Conservation (phyloP, 2,329 filamentous ascomycete genomes). For the Xylariaceae sp. region DNA sequence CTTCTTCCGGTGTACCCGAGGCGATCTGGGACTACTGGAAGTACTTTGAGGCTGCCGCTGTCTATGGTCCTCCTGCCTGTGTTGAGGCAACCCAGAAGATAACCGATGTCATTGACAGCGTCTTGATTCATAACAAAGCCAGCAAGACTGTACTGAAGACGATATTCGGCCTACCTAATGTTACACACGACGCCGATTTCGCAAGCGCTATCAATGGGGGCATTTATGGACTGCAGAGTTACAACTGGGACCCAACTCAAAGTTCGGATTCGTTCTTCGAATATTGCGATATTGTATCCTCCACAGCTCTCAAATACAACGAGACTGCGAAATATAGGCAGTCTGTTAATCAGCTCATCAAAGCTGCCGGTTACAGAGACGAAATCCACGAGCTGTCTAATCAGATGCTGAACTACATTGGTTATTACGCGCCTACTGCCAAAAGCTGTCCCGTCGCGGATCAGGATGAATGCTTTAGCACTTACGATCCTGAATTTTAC, state of each 20-base stretch:
- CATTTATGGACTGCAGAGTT: constrained; percentile 42
- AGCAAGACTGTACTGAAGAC: constrained; percentile 41
- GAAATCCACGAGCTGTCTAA: constrained; percentile 37
- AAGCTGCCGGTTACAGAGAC: constrained; percentile 37
- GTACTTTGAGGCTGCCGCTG: constrained; percentile 49
- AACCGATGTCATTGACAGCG: constrained; percentile 48
- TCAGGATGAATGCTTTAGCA: constrained; percentile 38
- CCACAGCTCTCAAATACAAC: constrained; percentile 38
- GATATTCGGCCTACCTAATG: constrained; percentile 43
- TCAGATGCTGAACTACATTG: constrained; percentile 51
- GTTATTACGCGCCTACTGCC: constrained; percentile 35
- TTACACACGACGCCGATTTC: constrained; percentile 47
- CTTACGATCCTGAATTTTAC: constrained; percentile 33
- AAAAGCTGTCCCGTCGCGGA: constrained; percentile 13
- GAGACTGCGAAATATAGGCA: constrained; percentile 34
- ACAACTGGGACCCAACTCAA: constrained; percentile 51
- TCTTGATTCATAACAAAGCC: constrained; percentile 40
- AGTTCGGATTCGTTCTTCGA: constrained; percentile 39
- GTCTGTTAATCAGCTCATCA: constrained; percentile 38
- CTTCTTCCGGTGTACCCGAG: constrained; percentile 73
- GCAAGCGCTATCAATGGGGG: constrained; percentile 39
- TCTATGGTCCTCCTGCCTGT: constrained; percentile 55
- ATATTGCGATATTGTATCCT: constrained; percentile 48
- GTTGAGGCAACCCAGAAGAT: constrained; percentile 59
- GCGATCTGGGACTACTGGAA: constrained; percentile 76